Conservation (phyloP, 441 rosid genomes). For the Adansonia gregorii region DNA sequence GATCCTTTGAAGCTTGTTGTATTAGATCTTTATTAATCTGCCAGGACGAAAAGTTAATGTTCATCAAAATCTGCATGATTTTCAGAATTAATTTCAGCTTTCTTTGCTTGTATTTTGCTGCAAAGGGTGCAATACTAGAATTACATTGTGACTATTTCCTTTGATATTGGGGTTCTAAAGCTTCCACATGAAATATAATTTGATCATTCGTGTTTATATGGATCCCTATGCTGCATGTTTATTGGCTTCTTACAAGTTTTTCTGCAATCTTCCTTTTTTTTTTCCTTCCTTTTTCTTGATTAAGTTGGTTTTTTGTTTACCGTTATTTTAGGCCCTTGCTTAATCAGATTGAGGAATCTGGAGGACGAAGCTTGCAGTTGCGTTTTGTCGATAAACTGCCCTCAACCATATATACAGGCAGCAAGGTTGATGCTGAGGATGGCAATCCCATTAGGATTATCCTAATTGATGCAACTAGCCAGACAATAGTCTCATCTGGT, state of each 20-base stretch:
- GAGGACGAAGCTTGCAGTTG: constrained; percentile 44
- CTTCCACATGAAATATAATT: neutral
- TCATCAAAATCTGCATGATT: neutral
- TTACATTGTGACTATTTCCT: neutral
- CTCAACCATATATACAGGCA: constrained; percentile 51
- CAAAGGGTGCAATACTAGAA: neutral
- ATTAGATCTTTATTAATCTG: neutral
- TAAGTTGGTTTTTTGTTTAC: neutral
- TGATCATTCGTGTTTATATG: neutral
- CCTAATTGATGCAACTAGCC: constrained; percentile 51
- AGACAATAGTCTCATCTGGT: constrained; percentile 43
- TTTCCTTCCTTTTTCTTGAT: too few species aligned
- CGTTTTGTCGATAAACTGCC: constrained; percentile 45
- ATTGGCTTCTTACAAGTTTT: neutral
- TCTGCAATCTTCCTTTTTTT: neutral
- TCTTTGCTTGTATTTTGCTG: neutral
- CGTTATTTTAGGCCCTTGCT: constrained; percentile 31
- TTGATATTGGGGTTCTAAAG: neutral
- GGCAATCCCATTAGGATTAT: constrained; percentile 45
- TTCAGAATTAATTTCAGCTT: neutral
- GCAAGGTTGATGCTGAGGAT: constrained; percentile 48
- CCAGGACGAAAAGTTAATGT: neutral
- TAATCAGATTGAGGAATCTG: constrained; percentile 37
- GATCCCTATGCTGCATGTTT: too few species aligned
- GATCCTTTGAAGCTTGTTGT: neutral